Conservation (phyloP, 2,329 filamentous ascomycete genomes). For the Botrytis cinerea region DNA sequence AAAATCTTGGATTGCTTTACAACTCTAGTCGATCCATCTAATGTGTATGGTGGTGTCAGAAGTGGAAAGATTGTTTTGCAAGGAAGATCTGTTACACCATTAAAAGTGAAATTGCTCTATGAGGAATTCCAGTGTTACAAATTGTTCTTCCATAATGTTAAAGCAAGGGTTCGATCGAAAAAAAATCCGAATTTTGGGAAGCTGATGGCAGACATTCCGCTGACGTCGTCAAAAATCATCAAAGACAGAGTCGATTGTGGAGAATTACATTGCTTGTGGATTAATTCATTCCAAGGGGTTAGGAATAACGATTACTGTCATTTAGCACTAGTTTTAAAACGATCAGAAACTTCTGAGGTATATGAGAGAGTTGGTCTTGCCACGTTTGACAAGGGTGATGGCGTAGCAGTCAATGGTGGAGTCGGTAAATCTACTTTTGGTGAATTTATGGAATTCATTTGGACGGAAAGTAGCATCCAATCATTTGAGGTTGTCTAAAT, state of each 20-base stretch:
- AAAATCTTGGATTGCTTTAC: not conserved
- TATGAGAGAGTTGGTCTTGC: not conserved
- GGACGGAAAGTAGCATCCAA: not conserved
- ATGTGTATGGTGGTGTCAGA: not conserved
- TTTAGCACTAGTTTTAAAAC: not conserved
- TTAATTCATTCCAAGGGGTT: not conserved
- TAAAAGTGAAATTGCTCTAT: not conserved
- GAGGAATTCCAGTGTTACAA: not conserved
- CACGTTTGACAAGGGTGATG: not conserved
- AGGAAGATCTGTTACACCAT: not conserved
- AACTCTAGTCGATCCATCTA: not conserved
- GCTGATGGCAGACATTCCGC: not conserved
- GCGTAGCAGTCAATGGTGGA: not conserved
- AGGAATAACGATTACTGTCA: not conserved
- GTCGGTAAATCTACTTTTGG: not conserved
- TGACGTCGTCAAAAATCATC: not conserved
- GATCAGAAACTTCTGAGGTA: not conserved
- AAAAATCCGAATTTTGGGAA: not conserved
- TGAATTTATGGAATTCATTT: not conserved
- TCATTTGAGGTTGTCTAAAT: not conserved
- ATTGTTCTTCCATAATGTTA: not conserved
- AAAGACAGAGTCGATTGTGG: not conserved
- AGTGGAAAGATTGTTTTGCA: not conserved
- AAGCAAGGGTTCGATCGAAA: not conserved
- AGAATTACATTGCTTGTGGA: not conserved